phyloP scores from a whole-genome alignment of 2,329 filamentous ascomycete species.

The Hawksworthiomyces lignivorus region DNA sequence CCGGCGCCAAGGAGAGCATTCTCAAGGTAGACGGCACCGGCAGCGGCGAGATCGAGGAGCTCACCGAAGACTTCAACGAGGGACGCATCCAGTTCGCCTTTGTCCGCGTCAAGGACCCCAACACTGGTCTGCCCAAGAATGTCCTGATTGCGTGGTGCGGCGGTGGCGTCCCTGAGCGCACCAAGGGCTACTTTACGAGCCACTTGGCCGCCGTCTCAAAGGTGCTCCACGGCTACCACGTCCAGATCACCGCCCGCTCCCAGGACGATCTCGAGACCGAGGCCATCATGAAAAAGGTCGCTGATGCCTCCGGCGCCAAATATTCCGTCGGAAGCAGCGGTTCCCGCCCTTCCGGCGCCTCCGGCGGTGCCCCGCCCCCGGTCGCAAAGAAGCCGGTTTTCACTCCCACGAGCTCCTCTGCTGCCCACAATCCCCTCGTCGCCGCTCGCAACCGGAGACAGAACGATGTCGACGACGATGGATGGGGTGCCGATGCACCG shows the following conservation, averaged over 20 bases:
- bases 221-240: slow-evolving; percentile 91
- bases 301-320: slow-evolving; percentile 89
- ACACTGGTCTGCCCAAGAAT: slow-evolving; percentile 80
- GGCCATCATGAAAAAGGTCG: slow-evolving; percentile 83
- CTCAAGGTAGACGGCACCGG: slow-evolving; percentile 90
- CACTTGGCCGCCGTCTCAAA: slow-evolving; percentile 85
- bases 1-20: slow-evolving; percentile 80
- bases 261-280: slow-evolving; percentile 83
- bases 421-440: slow-evolving; percentile 57
- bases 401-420: slow-evolving; percentile 58
- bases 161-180: slow-evolving; percentile 94
- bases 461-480: slow-evolving; percentile 66
- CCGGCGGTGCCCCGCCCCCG: slow-evolving; percentile 49
- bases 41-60: slow-evolving; percentile 76
- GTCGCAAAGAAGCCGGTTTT: slow-evolving; percentile 87
- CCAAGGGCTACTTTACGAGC: slow-evolving; percentile 97
- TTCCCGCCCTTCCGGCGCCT: slow-evolving; percentile 34
- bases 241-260: slow-evolving; percentile 92
- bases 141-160: slow-evolving; percentile 96
- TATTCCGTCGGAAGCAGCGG: slow-evolving; percentile 66
- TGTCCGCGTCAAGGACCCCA: slow-evolving; percentile 92
- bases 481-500: slow-evolving; percentile 94
- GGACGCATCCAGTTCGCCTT: slow-evolving; percentile 96
- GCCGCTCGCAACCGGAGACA: slow-evolving; percentile 55
- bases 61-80: slow-evolving; percentile 94